phyloP scores from a whole-genome alignment of 495 filamentous ascomycete genomes.

The Hypoxylon fragiforme region DNA sequence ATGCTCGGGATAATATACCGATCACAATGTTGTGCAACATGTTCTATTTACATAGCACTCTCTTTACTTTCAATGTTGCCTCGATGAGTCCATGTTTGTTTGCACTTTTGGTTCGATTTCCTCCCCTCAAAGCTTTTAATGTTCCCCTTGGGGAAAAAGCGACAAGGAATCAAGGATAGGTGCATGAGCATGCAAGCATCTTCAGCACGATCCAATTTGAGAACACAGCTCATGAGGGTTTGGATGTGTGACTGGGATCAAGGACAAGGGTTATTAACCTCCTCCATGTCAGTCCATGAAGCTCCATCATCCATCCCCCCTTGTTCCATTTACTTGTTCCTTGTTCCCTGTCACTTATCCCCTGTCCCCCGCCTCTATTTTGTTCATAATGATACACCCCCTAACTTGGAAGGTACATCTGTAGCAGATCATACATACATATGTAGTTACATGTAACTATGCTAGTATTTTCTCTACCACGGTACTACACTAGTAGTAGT shows the following conservation, averaged over 20 bases:
- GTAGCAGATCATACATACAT: neutral
- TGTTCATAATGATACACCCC: neutral
- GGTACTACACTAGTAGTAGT: no score
- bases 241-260: slow-evolving; percentile 11
- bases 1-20: slow-evolving; percentile 19
- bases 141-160: slow-evolving; percentile 33
- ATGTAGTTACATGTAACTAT: no score
- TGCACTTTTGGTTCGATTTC: slow-evolving; percentile 13
- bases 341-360: neutral
- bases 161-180: slow-evolving; percentile 3
- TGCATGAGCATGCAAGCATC: slow-evolving; percentile 22
- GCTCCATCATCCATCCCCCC: slow-evolving; percentile 26
- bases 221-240: slow-evolving; percentile 12
- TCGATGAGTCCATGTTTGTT: no score
- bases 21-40: slow-evolving; percentile 16
- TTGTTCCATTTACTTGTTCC: no score
- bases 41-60: no score
- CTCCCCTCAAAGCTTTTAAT: no score
- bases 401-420: neutral
- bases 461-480: slow-evolving; percentile 2
- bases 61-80: no score
- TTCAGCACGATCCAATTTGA: slow-evolving; percentile 21
- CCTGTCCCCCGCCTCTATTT: slow-evolving; percentile 1
- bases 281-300: no score
- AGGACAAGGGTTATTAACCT: slow-evolving; percentile 19